Evolutionary conservation across 2,329 filamentous ascomycete species (phyloP), one percentile per base, ranked within the genome.

Genomic region (Xenoacremonium recifei): DNA sequence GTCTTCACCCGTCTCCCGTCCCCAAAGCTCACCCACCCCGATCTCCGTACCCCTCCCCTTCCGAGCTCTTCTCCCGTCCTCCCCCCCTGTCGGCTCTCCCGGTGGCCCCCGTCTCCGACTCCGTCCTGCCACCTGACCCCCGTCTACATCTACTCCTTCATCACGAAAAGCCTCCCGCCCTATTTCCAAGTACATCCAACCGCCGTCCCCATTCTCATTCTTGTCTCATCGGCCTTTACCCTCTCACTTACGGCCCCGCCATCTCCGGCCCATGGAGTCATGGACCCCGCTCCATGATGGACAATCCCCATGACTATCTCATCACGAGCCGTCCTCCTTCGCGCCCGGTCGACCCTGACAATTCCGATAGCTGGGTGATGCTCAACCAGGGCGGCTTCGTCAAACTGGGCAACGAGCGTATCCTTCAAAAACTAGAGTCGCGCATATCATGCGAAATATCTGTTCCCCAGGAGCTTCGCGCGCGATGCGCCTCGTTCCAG

Each of bases 281-380:
- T 60, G 57, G 55, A 59, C 53, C 51, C 54, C 53, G 49, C 53
- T 52, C 53, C 61, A 63, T 48, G 54, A 68, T 68, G 65, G 62
- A 68, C 55, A 68, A 68, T 44, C 65, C 65, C 55, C 64, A 65
- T 57, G 65, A 68, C 53, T 68, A 67, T 51, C 59, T 68, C 44
- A 65, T 68, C 53, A 59, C 64, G 44, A 62, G 57, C 52, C 60
- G 58, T 50, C 52, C 61, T 49, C 55, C 55, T 50, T 50, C 59
- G 35, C 59, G 60, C 50, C 57, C 55, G 41, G 60, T 65, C 44
- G 66, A 77, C 61, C 70, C 76, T 80, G 69, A 81, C 70, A 70
- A 79, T 62, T 65, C 65, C 55, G 65, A 69, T 61, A 82, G 78
- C 58, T 96, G 92, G 92, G 92, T 96, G 34, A 96, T 96, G 91